phyloP scores from a whole-genome alignment of 2,329 filamentous ascomycete genomes.

The Ceratocystis smalleyi region DNA sequence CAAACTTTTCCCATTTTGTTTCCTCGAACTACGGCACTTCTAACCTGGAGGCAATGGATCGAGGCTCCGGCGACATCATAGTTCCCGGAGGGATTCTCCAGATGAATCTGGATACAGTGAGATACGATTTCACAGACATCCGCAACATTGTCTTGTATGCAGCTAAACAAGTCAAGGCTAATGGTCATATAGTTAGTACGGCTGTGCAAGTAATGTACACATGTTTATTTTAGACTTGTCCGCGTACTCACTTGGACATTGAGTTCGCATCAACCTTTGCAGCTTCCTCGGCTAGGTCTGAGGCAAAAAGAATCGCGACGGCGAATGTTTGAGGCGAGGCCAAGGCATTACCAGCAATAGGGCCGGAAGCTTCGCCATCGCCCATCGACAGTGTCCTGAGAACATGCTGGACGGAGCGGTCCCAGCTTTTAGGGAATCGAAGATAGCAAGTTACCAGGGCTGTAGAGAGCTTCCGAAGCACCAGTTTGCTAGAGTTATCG shows the following conservation, averaged over 20 bases:
- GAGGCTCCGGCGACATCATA: constrained; percentile 35
- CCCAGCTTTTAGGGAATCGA: constrained; percentile 53
- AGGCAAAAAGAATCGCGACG: constrained; percentile 15
- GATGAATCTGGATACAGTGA: constrained; percentile 24
- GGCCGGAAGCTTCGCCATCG: not conserved
- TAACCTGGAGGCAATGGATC: constrained; percentile 46
- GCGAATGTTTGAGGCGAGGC: constrained; percentile 5
- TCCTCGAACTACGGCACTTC: constrained; percentile 17
- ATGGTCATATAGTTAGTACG: constrained; percentile 21
- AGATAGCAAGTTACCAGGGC: constrained; percentile 62
- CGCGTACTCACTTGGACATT: constrained; percentile 34
- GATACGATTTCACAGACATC: constrained; percentile 30
- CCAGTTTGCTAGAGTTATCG: constrained; percentile 40
- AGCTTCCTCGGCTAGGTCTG: constrained; percentile 45
- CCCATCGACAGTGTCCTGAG: constrained; percentile 28
- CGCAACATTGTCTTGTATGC: constrained; percentile 27
- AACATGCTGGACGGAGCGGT: constrained; percentile 48
- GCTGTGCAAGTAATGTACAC: not conserved
- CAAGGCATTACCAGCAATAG: not conserved
- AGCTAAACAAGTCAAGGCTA: constrained; percentile 27
- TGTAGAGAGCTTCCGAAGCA: constrained; percentile 61
- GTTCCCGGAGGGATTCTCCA: constrained; percentile 17
- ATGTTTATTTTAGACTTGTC: not conserved
- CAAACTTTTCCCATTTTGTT: not conserved
- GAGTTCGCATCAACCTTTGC: constrained; percentile 50